Conservation (phyloP, 31 red algal genomes). For the Asparagopsis taxiformis region DNA sequence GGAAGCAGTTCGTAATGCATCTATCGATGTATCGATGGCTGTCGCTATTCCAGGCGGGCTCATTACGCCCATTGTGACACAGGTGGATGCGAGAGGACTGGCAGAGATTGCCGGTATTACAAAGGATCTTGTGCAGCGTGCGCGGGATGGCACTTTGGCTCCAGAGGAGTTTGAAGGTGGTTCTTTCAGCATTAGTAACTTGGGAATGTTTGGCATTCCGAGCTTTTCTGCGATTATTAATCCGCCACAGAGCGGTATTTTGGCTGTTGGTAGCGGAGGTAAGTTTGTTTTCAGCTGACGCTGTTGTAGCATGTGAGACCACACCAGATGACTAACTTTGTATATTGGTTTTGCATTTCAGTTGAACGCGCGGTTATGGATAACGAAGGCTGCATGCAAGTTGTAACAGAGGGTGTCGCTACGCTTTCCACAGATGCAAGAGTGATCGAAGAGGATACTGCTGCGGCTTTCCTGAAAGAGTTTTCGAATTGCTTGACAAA, state of each 20-base stretch:
- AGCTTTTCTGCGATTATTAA: conserved; percentile 85
- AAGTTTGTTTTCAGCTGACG: too few species aligned
- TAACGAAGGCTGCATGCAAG: conserved; percentile 18
- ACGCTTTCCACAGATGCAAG: conserved; percentile 81
- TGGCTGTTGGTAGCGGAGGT: conserved; percentile 81
- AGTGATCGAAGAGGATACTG: conserved; percentile 71
- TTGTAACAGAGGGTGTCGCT: conserved; percentile 25
- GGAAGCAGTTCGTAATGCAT: conserved; percentile 12
- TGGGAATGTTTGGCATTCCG: conserved; percentile 75
- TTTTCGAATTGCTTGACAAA: conserved; percentile 66
- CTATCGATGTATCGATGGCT: conserved; percentile 81
- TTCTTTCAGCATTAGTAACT: conserved; percentile 73
- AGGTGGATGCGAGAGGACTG: conserved; percentile 59
- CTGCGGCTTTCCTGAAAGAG: conserved; percentile 77
- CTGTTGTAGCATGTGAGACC: background rate
- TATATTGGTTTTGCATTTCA: conserved; percentile 4
- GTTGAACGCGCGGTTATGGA: conserved; percentile 41
- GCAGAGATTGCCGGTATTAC: conserved; percentile 47
- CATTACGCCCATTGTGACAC: conserved; percentile 85
- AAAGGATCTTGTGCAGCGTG: conserved; percentile 57
- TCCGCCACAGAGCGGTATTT: conserved; percentile 89
- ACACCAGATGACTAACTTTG: background rate
- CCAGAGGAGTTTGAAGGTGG: conserved; percentile 85
- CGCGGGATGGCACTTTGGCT: conserved; percentile 55
- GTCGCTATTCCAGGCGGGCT: conserved; percentile 66